Base-by-base conservation (phyloP, 495 filamentous ascomycete genomes). In the Penicillium odoratum region DNA sequence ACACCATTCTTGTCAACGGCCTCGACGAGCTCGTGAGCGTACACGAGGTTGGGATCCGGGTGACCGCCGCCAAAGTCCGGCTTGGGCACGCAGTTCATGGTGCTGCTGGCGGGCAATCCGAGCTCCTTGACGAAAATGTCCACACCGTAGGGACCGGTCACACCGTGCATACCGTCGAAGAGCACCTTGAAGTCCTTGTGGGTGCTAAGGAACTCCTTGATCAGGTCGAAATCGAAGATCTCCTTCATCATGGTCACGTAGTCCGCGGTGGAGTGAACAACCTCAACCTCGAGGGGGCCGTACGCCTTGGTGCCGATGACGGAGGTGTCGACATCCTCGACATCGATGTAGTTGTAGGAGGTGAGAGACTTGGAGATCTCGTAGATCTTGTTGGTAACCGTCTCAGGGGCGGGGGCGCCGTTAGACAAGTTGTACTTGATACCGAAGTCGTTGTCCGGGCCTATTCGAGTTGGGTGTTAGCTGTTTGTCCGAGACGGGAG, bases 341-440 rank as follows among this genome's bases (percentile, higher is more conserved):
- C 87, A 65, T 92, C 85, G 58, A 88, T 83, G 62, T 93, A 88
- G 71, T 97, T 97, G 84, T 98, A 98, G 55, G 89, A 89, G 16
- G 83, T 90, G 60, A 98, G 82, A 53, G 82, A 84, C 79, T 96
- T 97, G 60, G 94, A 90, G 40, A 87, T 83, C 51, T 92, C 89
- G 79, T 82, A 98, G 69, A 98, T 98, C 80, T 96, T 96, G 83
- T 98, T 95, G 58, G 94, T 98, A 56, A 98, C 90, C 26, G 86
- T 85, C 69, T 98, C 94, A 13, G 94, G 94, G 51, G 94, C 94
- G 25, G 94, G 94, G 30, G 92, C 94, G 58, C 94, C 94, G 70
- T 98, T 98, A 67, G 89, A 74, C 49, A 98, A 81, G 81, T 98
- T 98, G 82, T 98, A 98, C 78, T 98, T 98, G 86, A 98, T 98